These are phyloP conservation scores for Globisporangium paddicum DNA, from an alignment of 352 stramenopile species.

Conservation along the genomic window DNA sequence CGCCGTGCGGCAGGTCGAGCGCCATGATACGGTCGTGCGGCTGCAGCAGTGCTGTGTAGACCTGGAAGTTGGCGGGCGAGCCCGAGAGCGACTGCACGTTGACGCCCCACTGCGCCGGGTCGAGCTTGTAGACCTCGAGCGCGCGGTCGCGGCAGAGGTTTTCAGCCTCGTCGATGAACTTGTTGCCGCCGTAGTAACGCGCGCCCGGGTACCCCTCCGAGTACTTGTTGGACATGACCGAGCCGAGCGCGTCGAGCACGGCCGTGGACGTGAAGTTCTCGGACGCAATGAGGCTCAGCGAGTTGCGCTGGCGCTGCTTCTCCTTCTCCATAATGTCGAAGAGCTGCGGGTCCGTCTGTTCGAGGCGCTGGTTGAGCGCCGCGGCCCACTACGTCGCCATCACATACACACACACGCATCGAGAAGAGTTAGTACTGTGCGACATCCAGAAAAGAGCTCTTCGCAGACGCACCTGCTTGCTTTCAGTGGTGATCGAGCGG, in stretches of 20 bases:
- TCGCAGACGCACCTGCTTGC: conserved; percentile 27
- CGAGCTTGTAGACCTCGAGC: conserved; percentile 96
- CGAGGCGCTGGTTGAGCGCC: conserved; percentile 86
- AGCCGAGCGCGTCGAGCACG: conserved; percentile 97
- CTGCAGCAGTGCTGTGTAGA: conserved; percentile 97
- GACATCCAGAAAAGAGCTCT: conserved; percentile 1
- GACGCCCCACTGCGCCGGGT: conserved; percentile 94
- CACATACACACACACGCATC: neutral
- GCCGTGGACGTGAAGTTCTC: conserved; percentile 98
- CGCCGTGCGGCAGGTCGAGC: conserved; percentile 97
- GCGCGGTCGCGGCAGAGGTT: conserved; percentile 96
- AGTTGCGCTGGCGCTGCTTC: conserved; percentile 97
- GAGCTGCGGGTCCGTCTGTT: conserved; percentile 90
- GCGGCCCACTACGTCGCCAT: conserved; percentile 38
- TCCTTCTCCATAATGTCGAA: conserved; percentile 96
- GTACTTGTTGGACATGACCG: conserved; percentile 99
- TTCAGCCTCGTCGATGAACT: conserved; percentile 99
- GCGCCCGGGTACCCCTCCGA: conserved; percentile 96
- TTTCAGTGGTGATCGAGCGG: conserved; percentile 51
- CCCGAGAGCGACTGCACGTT: conserved; percentile 98
- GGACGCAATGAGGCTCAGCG: conserved; percentile 98
- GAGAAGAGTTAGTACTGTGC: neutral
- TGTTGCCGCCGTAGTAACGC: conserved; percentile 98
- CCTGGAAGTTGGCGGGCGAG: conserved; percentile 99
- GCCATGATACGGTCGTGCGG: conserved; percentile 99